A percentile compares a stretch with the other conserved stretches of the same genome.
These are phyloP conservation scores for Leucaena leucocephala DNA, from an alignment of 306 rosid species.

Conservation along the genomic window DNA sequence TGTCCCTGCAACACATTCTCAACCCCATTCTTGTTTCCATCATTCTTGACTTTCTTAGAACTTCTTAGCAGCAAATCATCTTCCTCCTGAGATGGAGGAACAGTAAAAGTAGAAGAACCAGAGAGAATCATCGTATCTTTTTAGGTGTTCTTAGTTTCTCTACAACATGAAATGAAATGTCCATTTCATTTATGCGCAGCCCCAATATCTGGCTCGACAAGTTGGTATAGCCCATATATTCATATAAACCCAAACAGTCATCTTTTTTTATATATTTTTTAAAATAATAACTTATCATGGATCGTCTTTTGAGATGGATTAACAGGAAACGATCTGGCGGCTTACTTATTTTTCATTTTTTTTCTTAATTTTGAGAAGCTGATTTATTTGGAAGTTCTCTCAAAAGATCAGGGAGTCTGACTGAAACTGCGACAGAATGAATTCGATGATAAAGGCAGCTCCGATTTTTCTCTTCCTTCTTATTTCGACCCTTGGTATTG, in stretches of 20 bases:
- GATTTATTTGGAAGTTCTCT: not conserved
- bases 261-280: too few species aligned
- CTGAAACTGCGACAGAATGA: conserved; percentile 31
- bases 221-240: not conserved
- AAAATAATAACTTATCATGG: not conserved
- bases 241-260: not conserved
- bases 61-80: too few species aligned
- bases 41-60: too few species aligned
- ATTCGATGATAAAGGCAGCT: conserved; percentile 43
- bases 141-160: too few species aligned
- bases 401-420: not conserved
- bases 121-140: too few species aligned
- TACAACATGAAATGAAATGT: not conserved
- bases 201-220: not conserved
- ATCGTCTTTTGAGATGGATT: too few species aligned
- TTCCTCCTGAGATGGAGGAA: too few species aligned
- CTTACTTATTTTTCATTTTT: not conserved
- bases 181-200: not conserved
- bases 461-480: conserved; percentile 48
- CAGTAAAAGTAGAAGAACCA: too few species aligned
- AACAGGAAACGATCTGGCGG: not conserved
- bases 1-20: too few species aligned
- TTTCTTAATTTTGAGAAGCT: not conserved
- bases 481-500: conserved; percentile 48
- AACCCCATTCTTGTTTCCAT: too few species aligned